Evolutionary conservation across 108 stramenopile species (phyloP), one percentile per base, ranked within the genome.

Genomic region (Pseudonitzschia pungens): DNA sequence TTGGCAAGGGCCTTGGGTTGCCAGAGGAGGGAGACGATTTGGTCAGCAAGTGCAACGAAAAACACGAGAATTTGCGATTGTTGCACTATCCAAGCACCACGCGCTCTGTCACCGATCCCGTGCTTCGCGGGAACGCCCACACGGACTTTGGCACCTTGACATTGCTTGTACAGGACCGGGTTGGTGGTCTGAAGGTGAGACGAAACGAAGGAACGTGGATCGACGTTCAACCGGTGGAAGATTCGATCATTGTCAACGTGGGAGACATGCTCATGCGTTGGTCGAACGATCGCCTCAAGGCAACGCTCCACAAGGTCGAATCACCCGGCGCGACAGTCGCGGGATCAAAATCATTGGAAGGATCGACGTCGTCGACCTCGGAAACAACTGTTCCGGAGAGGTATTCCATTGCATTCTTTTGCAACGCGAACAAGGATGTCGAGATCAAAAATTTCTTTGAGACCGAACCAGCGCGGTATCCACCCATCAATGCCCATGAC

Each of bases 101-200:
- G 69, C 76, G 6, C 60, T n/a, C 27, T 27, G 29, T 5, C 29
- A 27, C 2, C n/a, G 52, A 41, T 14, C 12, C 31, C 43, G 53
- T 31, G n/a, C 21, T 76, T 70, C 67, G 85, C 72, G 89, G 62
- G 36, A 27, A 67, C 78, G 64, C 82, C 75, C 80, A 79, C 80
- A 68, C 83, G 71, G 58, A 84, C 75, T 68, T 83, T 71, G 86
- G 86, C 18, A 85, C 83, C 29, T 41, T 91, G 36, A 88, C 90
- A 26, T 48, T 91, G 21, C 71, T 91, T 6, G 65, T 50, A 4
- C 87, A 88, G 71, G 87, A 91, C 66, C 7, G 28, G 27, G 74
- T 83, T 26, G 85, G 84, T 29, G 90, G 90, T 6, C 69, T 90
- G 16, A 83, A 77, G 72, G 89, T 83, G 5, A 79, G 85, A 64